Conservation (phyloP, 306 rosid genomes). For the Albizia julibrissin region DNA sequence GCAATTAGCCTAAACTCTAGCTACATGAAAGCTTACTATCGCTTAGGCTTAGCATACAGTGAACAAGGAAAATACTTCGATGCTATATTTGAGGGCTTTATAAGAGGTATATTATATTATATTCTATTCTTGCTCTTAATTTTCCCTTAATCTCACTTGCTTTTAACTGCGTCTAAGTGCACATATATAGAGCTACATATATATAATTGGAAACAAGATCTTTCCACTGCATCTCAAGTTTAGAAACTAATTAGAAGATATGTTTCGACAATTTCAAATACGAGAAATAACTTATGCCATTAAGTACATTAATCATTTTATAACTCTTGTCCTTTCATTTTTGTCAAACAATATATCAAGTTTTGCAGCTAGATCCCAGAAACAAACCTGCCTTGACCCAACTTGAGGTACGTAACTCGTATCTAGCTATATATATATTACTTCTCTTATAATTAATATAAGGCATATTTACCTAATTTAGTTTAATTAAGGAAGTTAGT, state of each 20-base stretch:
- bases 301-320: not conserved
- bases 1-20: not conserved
- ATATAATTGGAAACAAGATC: not conserved
- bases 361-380: not conserved
- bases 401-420: not conserved
- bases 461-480: too few relatives aligned
- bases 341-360: not conserved
- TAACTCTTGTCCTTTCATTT: not conserved
- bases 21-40: not conserved
- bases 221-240: not conserved
- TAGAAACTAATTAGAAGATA: not conserved
- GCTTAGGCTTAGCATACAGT: not conserved
- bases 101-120: not conserved
- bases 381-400: not conserved
- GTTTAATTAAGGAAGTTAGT: too few relatives aligned
- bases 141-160: not conserved
- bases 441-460: too few relatives aligned
- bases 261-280: not conserved
- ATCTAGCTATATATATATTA: too few relatives aligned
- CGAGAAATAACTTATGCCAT: not conserved
- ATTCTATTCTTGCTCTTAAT: not conserved
- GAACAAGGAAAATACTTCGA: not conserved
- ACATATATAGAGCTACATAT: too few relatives aligned
- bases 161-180: not conserved
- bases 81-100: not conserved